Evolutionary conservation across 2,329 filamentous ascomycete genomes (phyloP).

Genomic region (Colletotrichum chrysophilum): DNA sequence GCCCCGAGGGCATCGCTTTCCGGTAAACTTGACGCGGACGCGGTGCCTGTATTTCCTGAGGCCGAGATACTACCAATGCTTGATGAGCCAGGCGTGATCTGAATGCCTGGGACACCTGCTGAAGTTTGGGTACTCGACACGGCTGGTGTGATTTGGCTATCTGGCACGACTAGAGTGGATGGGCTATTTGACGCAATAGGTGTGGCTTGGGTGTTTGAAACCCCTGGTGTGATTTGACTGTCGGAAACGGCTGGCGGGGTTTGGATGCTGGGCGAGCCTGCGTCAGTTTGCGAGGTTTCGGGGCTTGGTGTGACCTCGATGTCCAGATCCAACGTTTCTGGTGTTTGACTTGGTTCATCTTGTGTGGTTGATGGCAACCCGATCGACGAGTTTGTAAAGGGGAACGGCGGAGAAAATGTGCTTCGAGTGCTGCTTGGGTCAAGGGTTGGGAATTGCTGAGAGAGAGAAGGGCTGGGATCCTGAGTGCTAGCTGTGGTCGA

Average conservation of each 20-base stretch:
- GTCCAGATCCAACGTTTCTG: background rate
- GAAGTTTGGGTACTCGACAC: background rate
- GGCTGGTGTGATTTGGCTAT: background rate
- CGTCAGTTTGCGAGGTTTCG: background rate
- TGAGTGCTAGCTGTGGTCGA: background rate
- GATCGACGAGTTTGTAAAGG: background rate
- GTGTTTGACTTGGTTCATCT: background rate
- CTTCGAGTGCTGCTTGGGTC: background rate
- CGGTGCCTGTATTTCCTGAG: fast-evolving
- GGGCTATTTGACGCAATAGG: background rate
- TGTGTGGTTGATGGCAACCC: background rate
- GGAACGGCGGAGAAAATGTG: background rate
- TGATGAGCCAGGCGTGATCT: background rate
- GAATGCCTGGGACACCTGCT: background rate
- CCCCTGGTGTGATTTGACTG: background rate
- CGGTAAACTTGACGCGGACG: background rate
- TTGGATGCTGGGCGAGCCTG: background rate
- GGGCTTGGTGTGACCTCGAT: background rate
- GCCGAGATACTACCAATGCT: background rate
- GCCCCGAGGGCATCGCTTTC: fast-evolving
- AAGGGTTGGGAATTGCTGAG: background rate
- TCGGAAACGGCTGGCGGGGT: background rate
- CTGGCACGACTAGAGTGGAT: background rate
- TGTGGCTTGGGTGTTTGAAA: background rate
- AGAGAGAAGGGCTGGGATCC: background rate